Conservation (phyloP, 140 eudicot genomes). For the Ambrosia hybrid region DNA sequence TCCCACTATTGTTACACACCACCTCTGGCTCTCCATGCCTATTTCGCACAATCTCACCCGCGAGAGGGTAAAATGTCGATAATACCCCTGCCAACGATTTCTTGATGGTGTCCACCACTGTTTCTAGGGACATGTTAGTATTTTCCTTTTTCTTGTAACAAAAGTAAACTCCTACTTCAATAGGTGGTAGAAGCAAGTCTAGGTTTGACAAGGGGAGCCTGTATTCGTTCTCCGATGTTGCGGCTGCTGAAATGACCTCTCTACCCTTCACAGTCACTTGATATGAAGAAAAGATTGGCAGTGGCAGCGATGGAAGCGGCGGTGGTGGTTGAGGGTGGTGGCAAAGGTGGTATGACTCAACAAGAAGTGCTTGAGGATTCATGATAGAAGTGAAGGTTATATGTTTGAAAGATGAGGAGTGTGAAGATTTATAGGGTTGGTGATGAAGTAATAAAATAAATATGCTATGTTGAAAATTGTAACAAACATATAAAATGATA, state of each 20-base stretch:
- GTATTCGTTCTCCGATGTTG: constrained; percentile 30
- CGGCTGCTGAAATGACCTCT: constrained; percentile 39
- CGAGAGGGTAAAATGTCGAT: too few relatives aligned
- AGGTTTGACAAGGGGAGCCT: constrained; percentile 54
- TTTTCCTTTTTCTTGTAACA: constrained; percentile 35
- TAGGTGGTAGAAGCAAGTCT: constrained; percentile 55
- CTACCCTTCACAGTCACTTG: constrained; percentile 30
- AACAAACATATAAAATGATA: too few relatives aligned
- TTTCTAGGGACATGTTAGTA: constrained; percentile 6
- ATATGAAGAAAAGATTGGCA: too few relatives aligned
- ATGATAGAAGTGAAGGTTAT: background rate
- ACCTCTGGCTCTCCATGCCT: too few relatives aligned
- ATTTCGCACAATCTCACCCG: too few relatives aligned
- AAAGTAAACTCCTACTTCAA: constrained; percentile 49
- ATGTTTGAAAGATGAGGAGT: background rate
- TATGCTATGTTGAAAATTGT: too few relatives aligned
- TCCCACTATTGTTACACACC: too few relatives aligned
- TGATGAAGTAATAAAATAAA: too few relatives aligned
- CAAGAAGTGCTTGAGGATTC: too few relatives aligned
- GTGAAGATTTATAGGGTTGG: constrained; percentile 10
- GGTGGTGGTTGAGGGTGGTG: too few relatives aligned
- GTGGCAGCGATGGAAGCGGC: too few relatives aligned
- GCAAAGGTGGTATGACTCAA: too few relatives aligned
- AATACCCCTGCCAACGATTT: constrained; percentile 39
- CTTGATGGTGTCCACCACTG: constrained; percentile 35